Evolutionary conservation across 352 stramenopile species (phyloP).

Genomic region (Thraustochytrium sp.): DNA sequence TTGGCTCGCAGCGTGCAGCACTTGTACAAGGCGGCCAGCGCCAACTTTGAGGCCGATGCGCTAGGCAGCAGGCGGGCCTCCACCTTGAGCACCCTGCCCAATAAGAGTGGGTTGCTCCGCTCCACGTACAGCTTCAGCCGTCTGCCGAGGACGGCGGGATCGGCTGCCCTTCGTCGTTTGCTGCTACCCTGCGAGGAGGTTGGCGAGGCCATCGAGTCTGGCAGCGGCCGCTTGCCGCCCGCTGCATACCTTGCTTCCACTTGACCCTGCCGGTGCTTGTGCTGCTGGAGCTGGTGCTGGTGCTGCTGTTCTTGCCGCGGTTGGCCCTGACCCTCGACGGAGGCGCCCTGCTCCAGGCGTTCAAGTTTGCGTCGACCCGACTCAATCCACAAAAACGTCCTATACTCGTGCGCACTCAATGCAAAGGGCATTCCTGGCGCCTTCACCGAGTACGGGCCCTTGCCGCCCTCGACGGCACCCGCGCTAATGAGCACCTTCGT

Average conservation of each 20-base stretch:
- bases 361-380: not conserved
- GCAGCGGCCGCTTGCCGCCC: too few relatives aligned
- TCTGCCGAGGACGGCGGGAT: constrained; percentile 91
- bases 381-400: not conserved
- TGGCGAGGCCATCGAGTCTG: too few relatives aligned
- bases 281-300: not conserved
- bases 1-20: not conserved
- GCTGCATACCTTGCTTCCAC: not conserved
- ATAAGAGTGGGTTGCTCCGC: too few relatives aligned
- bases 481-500: too few relatives aligned
- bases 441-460: too few relatives aligned
- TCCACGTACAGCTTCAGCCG: too few relatives aligned
- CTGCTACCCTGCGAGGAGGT: too few relatives aligned
- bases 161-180: too few relatives aligned
- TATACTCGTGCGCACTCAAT: not conserved
- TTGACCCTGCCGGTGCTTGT: not conserved
- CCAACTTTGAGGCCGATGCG: not conserved
- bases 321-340: not conserved
- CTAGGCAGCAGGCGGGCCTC: too few relatives aligned
- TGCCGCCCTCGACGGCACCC: not conserved
- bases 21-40: not conserved
- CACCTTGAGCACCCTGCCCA: too few relatives aligned
- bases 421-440: not conserved
- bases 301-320: not conserved
- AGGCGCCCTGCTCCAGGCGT: not conserved